These are phyloP conservation scores for Primulina huaijiensis DNA, from an alignment of 257 asterid species.

Conservation along the genomic window DNA sequence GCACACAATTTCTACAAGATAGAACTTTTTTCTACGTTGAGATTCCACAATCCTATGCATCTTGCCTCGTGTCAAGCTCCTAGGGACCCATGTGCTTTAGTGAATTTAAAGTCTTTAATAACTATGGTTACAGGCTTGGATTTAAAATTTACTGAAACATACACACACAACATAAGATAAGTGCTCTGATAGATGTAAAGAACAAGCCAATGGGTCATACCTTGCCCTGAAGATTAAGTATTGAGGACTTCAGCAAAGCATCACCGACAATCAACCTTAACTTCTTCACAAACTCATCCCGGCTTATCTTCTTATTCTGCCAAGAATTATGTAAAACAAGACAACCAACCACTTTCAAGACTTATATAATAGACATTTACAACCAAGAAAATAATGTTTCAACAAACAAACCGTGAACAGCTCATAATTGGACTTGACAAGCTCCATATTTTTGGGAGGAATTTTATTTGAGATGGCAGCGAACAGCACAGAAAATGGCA, in stretches of 20 bases:
- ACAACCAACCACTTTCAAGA: slow-evolving; percentile 8
- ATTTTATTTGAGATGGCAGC: slow-evolving; percentile 59
- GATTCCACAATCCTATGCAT: background rate
- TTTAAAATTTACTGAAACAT: too few relatives aligned
- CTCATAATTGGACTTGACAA: slow-evolving; percentile 44
- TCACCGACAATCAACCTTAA: slow-evolving; percentile 78
- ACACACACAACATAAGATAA: background rate
- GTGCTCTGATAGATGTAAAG: background rate
- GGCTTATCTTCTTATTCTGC: slow-evolving; percentile 59
- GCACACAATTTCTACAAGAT: background rate
- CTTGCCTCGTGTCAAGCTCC: background rate
- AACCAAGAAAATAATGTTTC: background rate
- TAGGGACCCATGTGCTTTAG: background rate
- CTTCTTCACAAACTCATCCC: slow-evolving; percentile 62
- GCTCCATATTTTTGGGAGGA: slow-evolving; percentile 54
- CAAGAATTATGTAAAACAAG: slow-evolving; percentile 12
- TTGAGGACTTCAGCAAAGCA: slow-evolving; percentile 53
- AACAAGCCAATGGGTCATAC: slow-evolving; percentile 29
- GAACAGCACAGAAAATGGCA: slow-evolving; percentile 76
- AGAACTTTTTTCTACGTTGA: background rate
- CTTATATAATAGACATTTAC: background rate
- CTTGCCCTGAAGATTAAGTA: slow-evolving; percentile 63
- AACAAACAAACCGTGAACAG: slow-evolving; percentile 55
- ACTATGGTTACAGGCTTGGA: background rate
- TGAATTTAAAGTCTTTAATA: background rate